phyloP scores from a whole-genome alignment of 2,329 filamentous ascomycete genomes.

The Cercospora zeae-maydis region DNA sequence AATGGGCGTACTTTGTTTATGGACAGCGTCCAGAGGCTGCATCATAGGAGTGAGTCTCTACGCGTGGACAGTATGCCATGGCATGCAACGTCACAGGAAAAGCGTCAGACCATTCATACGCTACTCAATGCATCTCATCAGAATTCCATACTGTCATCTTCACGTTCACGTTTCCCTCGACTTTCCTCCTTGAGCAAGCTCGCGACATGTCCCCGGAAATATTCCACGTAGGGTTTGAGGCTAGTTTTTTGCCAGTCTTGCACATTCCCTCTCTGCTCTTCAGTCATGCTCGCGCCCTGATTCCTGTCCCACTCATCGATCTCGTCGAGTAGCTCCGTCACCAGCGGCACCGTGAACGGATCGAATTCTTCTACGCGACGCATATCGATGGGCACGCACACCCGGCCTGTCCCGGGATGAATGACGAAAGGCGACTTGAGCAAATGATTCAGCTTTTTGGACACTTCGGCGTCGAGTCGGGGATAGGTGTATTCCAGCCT shows the following conservation, averaged over 20 bases:
- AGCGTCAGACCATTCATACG: neutral
- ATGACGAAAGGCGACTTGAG: constrained; percentile 96
- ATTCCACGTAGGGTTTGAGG: constrained; percentile 86
- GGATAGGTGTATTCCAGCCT: constrained; percentile 98
- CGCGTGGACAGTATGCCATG: neutral
- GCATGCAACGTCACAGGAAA: neutral
- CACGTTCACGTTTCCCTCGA: constrained; percentile 52
- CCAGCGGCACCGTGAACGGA: constrained; percentile 82
- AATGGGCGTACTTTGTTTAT: constrained; percentile 22
- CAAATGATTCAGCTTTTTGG: constrained; percentile 96
- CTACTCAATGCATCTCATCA: constrained; percentile 36
- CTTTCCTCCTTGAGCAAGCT: constrained; percentile 72
- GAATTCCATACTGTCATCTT: constrained; percentile 64
- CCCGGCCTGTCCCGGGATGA: constrained; percentile 86
- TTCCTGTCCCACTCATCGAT: constrained; percentile 74
- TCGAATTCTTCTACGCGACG: constrained; percentile 74
- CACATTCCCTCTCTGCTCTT: constrained; percentile 49
- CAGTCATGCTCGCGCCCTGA: constrained; percentile 43
- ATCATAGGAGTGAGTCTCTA: neutral
- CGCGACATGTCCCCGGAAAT: constrained; percentile 78
- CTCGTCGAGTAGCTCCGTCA: constrained; percentile 74
- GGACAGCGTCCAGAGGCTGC: constrained; percentile 8
- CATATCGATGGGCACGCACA: constrained; percentile 92
- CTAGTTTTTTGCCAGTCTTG: constrained; percentile 97
- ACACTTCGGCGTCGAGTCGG: constrained; percentile 92